phyloP scores from a whole-genome alignment of 148 eudicot genomes.

The Chenopodium berlandieri region DNA sequence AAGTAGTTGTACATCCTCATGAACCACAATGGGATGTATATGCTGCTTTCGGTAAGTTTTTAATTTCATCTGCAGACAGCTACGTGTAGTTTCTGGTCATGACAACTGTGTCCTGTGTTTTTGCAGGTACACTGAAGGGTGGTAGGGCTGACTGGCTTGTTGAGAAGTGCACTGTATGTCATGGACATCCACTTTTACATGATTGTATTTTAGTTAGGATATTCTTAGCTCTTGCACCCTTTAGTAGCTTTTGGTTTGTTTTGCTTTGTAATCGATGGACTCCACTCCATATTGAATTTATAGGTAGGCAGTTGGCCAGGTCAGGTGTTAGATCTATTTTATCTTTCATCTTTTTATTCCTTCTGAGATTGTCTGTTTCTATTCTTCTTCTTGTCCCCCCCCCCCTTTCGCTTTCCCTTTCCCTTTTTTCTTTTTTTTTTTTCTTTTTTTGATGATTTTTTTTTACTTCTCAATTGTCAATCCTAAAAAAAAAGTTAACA shows the following conservation, averaged over 20 bases:
- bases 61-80: neutral
- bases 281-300: neutral
- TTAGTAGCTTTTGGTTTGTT: neutral
- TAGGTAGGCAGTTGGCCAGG: neutral
- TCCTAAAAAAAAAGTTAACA: neutral
- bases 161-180: conserved; percentile 90
- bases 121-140: conserved; percentile 82
- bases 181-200: neutral
- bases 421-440: no score
- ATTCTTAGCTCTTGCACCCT: neutral
- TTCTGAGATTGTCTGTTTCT: neutral
- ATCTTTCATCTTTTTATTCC: neutral
- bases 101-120: conserved; percentile 19
- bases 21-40: conserved; percentile 82
- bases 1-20: conserved; percentile 46
- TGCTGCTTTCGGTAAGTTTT: conserved; percentile 83
- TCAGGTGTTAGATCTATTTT: neutral
- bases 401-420: no score
- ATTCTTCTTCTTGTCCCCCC: neutral
- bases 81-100: conserved; percentile 1
- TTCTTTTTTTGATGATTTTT: neutral
- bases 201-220: neutral
- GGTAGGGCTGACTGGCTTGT: conserved; percentile 97
- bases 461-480: neutral
- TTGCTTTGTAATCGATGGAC: neutral